phyloP scores from a whole-genome alignment of 768 basidiomycete species.

The Russula lepida region DNA sequence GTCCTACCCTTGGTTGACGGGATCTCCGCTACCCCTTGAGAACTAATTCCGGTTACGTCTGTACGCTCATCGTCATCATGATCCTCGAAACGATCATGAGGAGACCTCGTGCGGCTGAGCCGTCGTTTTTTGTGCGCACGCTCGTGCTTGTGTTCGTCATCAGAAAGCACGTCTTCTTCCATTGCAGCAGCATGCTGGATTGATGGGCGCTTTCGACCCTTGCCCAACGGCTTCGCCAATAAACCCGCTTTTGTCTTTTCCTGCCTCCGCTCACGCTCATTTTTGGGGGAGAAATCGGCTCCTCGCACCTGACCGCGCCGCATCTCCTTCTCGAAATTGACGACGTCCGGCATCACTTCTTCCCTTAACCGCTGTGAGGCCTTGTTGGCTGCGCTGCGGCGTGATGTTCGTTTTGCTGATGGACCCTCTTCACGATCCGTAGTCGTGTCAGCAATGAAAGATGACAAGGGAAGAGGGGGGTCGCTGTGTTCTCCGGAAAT shows the following conservation, averaged over 20 bases:
- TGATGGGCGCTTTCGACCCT: slow-evolving; percentile 27
- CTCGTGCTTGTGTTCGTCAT: slow-evolving; percentile 6
- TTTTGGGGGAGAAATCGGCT: slow-evolving; percentile 22
- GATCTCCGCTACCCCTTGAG: background rate
- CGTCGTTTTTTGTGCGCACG: slow-evolving; percentile 11
- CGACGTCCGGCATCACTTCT: slow-evolving; percentile 68
- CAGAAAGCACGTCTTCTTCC: slow-evolving; percentile 8
- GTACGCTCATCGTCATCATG: background rate
- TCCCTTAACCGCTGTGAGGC: slow-evolving; percentile 39
- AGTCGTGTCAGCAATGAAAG: slow-evolving; percentile 22
- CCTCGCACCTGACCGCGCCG: slow-evolving; percentile 30
- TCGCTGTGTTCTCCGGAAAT: background rate
- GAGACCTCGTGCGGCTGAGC: slow-evolving; percentile 17
- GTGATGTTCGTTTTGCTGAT: slow-evolving; percentile 22
- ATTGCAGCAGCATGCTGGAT: slow-evolving; percentile 3
- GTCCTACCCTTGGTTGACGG: background rate
- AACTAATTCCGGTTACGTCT: background rate
- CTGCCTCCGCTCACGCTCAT: slow-evolving; percentile 15
- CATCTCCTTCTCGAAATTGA: slow-evolving; percentile 61
- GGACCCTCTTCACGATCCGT: slow-evolving; percentile 9
- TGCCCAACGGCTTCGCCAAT: slow-evolving; percentile 18
- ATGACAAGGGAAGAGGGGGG: background rate
- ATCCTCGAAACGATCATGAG: slow-evolving; percentile 23
- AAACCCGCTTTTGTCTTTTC: slow-evolving; percentile 20
- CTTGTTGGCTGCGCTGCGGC: slow-evolving; percentile 47